phyloP scores from a whole-genome alignment of 768 basidiomycete genomes.

The Tubosaeta sp. region DNA sequence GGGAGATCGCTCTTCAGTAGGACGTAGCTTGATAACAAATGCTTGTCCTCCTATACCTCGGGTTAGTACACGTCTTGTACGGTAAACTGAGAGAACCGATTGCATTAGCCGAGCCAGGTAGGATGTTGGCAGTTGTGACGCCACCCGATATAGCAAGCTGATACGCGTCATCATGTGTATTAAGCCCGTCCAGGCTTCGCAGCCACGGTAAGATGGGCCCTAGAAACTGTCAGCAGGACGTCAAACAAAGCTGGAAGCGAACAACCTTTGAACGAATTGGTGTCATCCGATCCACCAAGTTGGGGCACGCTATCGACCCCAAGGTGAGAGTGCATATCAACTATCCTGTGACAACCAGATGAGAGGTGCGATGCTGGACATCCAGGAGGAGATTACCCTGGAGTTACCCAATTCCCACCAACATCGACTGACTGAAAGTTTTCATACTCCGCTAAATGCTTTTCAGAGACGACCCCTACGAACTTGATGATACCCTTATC shows the following conservation, averaged over 20 bases:
- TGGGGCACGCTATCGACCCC: conserved; percentile 64
- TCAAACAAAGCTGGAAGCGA: not conserved
- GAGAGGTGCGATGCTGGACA: conserved; percentile 33
- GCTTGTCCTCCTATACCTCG: conserved; percentile 70
- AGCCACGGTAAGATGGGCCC: conserved; percentile 73
- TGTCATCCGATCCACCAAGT: conserved; percentile 48
- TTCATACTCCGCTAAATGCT: conserved; percentile 29
- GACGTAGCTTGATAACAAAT: conserved; percentile 80
- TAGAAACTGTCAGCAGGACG: conserved; percentile 3
- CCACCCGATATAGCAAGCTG: conserved; percentile 79
- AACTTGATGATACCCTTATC: conserved; percentile 36
- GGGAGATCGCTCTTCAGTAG: conserved; percentile 69
- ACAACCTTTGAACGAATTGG: conserved; percentile 55
- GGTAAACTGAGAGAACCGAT: conserved; percentile 50
- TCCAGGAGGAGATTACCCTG: conserved; percentile 43
- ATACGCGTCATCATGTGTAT: conserved; percentile 80
- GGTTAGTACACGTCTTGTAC: conserved; percentile 7
- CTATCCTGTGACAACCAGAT: conserved; percentile 33
- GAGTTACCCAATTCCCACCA: conserved; percentile 64
- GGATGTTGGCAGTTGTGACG: conserved; percentile 77
- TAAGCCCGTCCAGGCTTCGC: conserved; percentile 77
- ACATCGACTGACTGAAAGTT: conserved; percentile 57
- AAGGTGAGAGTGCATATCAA: conserved; percentile 78
- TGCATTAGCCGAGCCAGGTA: conserved; percentile 74
- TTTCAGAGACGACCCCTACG: conserved; percentile 39